Percentiles rank a stretch among this genome's conserved stretches.
Conservation (phyloP, 805 yeast genomes). For the Hanseniaspora pseudoguilliermondii region DNA sequence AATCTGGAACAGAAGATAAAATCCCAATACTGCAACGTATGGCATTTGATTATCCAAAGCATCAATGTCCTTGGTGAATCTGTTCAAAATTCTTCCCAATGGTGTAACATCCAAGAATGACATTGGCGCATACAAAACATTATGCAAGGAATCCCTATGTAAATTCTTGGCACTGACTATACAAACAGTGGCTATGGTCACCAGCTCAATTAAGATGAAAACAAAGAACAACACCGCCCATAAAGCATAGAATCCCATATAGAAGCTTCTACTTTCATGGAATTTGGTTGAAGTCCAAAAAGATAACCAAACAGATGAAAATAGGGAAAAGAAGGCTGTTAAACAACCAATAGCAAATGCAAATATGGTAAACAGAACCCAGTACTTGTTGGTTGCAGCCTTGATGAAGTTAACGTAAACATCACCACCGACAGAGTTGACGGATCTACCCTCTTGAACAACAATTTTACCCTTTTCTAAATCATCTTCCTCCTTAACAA, state of each 20-base stretch:
- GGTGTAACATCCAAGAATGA: constrained; percentile 76
- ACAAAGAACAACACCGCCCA: constrained; percentile 37
- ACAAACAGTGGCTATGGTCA: constrained; percentile 29
- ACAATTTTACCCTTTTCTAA: constrained; percentile 30
- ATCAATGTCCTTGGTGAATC: constrained; percentile 83
- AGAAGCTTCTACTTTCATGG: constrained; percentile 37
- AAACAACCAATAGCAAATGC: constrained; percentile 20
- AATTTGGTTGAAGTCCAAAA: constrained; percentile 64
- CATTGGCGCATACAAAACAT: constrained; percentile 68
- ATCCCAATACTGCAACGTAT: constrained; percentile 28
- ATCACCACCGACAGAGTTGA: constrained; percentile 36
- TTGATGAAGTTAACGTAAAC: constrained; percentile 41
- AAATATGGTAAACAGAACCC: constrained; percentile 19
- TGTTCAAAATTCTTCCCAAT: constrained; percentile 68
- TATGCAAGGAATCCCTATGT: constrained; percentile 48
- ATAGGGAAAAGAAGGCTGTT: constrained; percentile 24
- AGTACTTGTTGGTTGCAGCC: constrained; percentile 42
- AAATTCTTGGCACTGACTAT: constrained; percentile 43
- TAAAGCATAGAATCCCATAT: constrained; percentile 66
- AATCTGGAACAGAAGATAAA: constrained; percentile 42
- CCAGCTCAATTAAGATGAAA: constrained; percentile 30
- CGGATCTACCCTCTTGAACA: constrained; percentile 45
- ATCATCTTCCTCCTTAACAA: constrained; percentile 8
- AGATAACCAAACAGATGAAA: constrained; percentile 52
- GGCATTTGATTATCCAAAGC: constrained; percentile 70